Evolutionary conservation across 2,329 filamentous ascomycete species (phyloP), one percentile per base, ranked within the genome.

Genomic region (Gyromitra esculenta): DNA sequence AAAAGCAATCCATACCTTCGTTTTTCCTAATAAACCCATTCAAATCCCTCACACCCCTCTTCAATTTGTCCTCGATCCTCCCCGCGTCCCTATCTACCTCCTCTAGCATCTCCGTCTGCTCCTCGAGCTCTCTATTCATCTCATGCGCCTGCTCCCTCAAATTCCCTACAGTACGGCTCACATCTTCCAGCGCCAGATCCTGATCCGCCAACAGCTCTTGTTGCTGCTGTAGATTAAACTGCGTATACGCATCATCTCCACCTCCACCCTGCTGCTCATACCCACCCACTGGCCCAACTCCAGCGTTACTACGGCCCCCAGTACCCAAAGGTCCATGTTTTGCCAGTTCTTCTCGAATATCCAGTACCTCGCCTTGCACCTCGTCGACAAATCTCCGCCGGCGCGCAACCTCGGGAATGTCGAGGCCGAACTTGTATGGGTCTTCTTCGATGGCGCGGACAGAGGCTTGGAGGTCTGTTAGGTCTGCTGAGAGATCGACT

Each of bases 81-180:
- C 98, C 94, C 2, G 93, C 93, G 73, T 97, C 86, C 39, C 87
- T 88, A 84, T 98, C 95, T 52, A 96, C 91, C 67, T 92, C 90
- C 78, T 96, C 91, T 73, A 99, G 87, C 88, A 98, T 91, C 83
- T 25, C 88, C 9, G 69, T 88, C 86, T 99, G 96, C 85, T 99
- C 96, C 84, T 97, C 96, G 59, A 99, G 86, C 85, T 99, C 96
- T 73, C 95, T 87, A 0, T 96, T 95, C 95, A 99, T 99, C 81
- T 94, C 92, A 84, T 96, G 91, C 1, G 96, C 96, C 86, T 98
- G 96, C 82, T 91, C 88, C 72, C 95, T 87, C 82, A 99, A 85
- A 82, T 94, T 97, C 1, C 94, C 95, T 31, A 99, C 96, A 0
- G 95, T 98, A 80, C 91, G 89, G 82, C 96, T 97, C 60, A 99